These are phyloP conservation scores for Solanum sparsipilum DNA, from an alignment of 257 asterid species.

Conservation along the genomic window DNA sequence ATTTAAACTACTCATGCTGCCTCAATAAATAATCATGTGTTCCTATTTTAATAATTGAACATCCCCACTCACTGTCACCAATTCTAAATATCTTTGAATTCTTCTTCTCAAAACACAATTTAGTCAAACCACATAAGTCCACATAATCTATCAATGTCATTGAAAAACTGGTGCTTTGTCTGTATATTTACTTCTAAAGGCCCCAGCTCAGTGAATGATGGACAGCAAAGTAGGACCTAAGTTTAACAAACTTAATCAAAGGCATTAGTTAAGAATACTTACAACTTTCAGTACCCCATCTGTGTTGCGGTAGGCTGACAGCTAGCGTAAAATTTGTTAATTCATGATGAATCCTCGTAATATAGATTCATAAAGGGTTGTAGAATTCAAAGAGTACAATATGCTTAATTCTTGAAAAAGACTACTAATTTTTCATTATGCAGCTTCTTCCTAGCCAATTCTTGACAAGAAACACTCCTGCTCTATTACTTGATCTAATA, in stretches of 20 bases:
- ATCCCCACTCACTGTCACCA: neutral
- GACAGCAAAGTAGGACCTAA: neutral
- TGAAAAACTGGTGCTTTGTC: neutral
- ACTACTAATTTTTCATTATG: neutral
- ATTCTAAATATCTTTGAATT: neutral
- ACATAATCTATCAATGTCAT: neutral
- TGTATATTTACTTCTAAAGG: neutral
- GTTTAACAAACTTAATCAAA: neutral
- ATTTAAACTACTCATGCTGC: neutral
- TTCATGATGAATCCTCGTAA: neutral
- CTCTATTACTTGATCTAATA: neutral
- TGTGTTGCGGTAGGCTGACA: neutral
- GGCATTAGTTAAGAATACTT: neutral
- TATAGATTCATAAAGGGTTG: neutral
- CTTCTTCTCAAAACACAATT: neutral
- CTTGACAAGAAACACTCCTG: neutral
- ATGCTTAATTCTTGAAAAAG: neutral
- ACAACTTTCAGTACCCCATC: neutral
- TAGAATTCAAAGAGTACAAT: neutral
- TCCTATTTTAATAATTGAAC: neutral
- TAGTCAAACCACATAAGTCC: neutral
- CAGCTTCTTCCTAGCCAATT: neutral
- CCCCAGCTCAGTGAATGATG: slow-evolving; percentile 9
- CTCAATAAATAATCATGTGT: neutral
- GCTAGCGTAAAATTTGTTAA: neutral